Evolutionary conservation across 2,329 filamentous ascomycete species (phyloP).

Genomic region (Ophiostoma quercus): DNA sequence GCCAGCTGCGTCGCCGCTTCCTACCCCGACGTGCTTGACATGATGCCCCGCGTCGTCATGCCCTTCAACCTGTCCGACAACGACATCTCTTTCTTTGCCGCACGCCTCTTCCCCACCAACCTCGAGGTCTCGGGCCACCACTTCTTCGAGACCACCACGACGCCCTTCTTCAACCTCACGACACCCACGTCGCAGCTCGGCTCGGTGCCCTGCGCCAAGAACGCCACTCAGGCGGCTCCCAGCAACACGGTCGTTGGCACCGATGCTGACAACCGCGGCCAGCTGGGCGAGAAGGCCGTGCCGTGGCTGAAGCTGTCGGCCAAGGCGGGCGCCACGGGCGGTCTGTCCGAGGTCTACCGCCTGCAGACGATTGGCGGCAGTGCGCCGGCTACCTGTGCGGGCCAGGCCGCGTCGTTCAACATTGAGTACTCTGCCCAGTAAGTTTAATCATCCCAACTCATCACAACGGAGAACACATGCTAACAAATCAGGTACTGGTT

Average conservation of each 20-base stretch:
- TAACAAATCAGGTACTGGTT: constrained; percentile 38
- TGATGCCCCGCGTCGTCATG: constrained; percentile 63
- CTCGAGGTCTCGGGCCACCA: constrained; percentile 68
- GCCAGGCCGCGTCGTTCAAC: constrained; percentile 57
- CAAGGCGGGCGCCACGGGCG: constrained; percentile 51
- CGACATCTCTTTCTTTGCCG: constrained; percentile 30
- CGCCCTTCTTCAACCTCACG: constrained; percentile 76
- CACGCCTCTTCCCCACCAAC: constrained; percentile 51
- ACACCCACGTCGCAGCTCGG: constrained; percentile 52
- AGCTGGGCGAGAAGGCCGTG: constrained; percentile 62
- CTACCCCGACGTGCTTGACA: constrained; percentile 60
- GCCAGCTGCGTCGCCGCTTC: constrained; percentile 70
- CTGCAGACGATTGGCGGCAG: constrained; percentile 78
- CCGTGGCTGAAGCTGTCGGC: constrained; percentile 71
- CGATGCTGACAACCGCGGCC: constrained; percentile 44
- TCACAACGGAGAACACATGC: background rate
- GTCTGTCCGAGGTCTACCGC: constrained; percentile 72
- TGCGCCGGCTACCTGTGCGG: constrained; percentile 66
- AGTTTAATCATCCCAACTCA: constrained; percentile 38
- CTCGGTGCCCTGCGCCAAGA: constrained; percentile 58
- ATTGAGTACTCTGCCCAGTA: constrained; percentile 82
- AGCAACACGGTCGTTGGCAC: constrained; percentile 48
- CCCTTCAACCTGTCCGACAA: constrained; percentile 53
- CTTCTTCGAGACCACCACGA: constrained; percentile 64
- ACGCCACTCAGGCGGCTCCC: constrained; percentile 58